Evolutionary conservation across 2,329 filamentous ascomycete species (phyloP), one percentile per base, ranked within the genome.

Genomic region (Pseudogymnoascus sp.): DNA sequence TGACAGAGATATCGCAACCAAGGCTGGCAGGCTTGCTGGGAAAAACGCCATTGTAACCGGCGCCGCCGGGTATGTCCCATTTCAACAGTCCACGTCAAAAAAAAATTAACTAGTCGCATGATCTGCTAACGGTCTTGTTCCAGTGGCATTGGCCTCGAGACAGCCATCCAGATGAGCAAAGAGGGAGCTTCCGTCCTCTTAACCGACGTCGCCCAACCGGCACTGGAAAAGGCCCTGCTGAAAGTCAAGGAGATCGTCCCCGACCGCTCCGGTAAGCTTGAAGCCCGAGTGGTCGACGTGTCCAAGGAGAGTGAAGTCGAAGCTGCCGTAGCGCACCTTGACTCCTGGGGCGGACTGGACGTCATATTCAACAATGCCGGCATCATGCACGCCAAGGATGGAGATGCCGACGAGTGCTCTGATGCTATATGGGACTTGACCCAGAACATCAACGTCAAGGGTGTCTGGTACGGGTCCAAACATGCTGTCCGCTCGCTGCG

Each of bases 331-430:
- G 82, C 83, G 59, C 77, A 81, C 14, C 75, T 88, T 33, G 88
- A 91, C 70, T 74, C 81, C 22, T 89, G 87, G 85, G 89, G 88
- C 66, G 89, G 89, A 38, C 75, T 88, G 0, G 89, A 91, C 70
- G 80, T 91, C 70, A 86, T 91, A 69, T 90, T 90, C 82, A 91
- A 91, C 79, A 91, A 91, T 69, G 89, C 89, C 14, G 89, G 89
- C n/a, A 91, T 91, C 69, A 91, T 91, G 88, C 88, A 90, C 72
- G 82, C 81, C 22, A 80, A 88, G 64, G 83, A 86, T 67, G 80
- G 77, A 3, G 81, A 86, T 72, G 87, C 88, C 16, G 78, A 90
- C 68, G 81, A 86, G 68, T 90, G 87, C 1, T 81, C 86, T 0
- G 88, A 90, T 76, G 84, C 85, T 72, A 89, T 91, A 75, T 91